A percentile compares a stretch with the other conserved stretches of the same genome.
Conservation (phyloP, 208 protist species). For the Trypanosoma mega region DNA sequence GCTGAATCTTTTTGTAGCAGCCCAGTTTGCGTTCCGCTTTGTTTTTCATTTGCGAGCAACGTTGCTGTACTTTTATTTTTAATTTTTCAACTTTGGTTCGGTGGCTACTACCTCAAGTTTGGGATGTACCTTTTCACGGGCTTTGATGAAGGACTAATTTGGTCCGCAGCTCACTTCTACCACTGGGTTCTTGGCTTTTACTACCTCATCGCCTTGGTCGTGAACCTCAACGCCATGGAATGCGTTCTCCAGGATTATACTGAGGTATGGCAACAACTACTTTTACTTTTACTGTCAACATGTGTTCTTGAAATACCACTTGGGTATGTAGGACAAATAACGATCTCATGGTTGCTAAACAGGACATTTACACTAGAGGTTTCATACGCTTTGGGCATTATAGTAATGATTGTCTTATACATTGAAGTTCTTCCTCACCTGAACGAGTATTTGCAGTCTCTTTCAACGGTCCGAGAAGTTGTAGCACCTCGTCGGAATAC, state of each 20-base stretch:
- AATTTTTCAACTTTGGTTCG: conserved; percentile 14
- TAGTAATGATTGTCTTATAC: conserved; percentile 16
- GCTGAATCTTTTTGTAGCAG: conserved; percentile 5
- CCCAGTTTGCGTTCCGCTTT: conserved; percentile 20
- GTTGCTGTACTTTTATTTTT: conserved; percentile 1
- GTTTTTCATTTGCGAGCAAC: neutral
- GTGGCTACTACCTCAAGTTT: conserved; percentile 29
- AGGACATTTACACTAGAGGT: conserved; percentile 20
- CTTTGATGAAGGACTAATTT: conserved; percentile 26
- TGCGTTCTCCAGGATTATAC: conserved; percentile 14
- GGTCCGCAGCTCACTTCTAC: conserved; percentile 21
- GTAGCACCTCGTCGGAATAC: conserved; percentile 14
- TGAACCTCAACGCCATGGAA: conserved; percentile 22
- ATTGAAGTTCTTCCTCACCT: conserved; percentile 20
- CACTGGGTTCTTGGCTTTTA: conserved; percentile 29
- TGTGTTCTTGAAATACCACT: conserved; percentile 24
- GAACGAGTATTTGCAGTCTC: conserved; percentile 17
- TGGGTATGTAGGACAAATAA: conserved; percentile 24
- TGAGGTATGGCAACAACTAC: conserved; percentile 24
- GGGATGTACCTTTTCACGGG: conserved; percentile 26
- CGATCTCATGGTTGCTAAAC: conserved; percentile 16
- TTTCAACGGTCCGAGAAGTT: conserved; percentile 16
- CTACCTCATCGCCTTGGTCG: conserved; percentile 14
- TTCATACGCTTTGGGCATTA: conserved; percentile 25
- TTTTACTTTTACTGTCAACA: conserved; percentile 21